Evolutionary conservation across 2,329 filamentous ascomycete genomes (phyloP), one percentile per base, ranked within the genome.

Genomic region (Ophiostoma quercus): DNA sequence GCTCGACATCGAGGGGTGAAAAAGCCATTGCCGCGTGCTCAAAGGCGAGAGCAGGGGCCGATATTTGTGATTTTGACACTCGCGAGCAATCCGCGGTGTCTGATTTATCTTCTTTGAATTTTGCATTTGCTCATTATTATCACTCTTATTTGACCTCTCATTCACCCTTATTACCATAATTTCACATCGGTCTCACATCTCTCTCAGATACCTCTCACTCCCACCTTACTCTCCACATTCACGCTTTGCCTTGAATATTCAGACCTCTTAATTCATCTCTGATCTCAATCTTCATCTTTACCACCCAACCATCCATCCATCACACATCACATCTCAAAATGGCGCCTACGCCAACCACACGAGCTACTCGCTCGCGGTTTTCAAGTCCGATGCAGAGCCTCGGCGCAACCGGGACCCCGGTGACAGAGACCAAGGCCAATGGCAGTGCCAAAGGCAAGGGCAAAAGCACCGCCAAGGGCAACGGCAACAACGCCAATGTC

Each of bases 331-430:
- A 73, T 68, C 70, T 70, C 39, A 71, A 72, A 71, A 74, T 74
- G 71, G 69, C 73, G 43, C 68, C 69, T 68, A 80, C 80, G 76
- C 79, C 80, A 72, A 82, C 78, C 75, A 83, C 81, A 73, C 79
- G 84, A 78, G 79, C 83, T 70, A 80, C 83, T 74, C 82, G 85
- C 78, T 87, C 85, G 78, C 84, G 85, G 69, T 85, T 82, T 74
- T 86, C 85, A 72, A 87, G 85, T 74, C 85, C 85, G 37, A 80
- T 81, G 68, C 79, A 47, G 65, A 41, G 34, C 6, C 34, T 41
- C 3, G 74, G 43, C 72, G 75, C 67, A 73, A 73, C 69, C 71
- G 74, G 29, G 25, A 54, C 65, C 6, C 41, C 63, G 12, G 60
- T 47, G 1, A n/a, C 43, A 11, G 71, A 39, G 6, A 22, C 37